Percentiles rank a stretch among this genome's conserved stretches.
Evolutionary conservation across 179 eudicot species (phyloP).

Genomic region (Nepenthes alata): DNA sequence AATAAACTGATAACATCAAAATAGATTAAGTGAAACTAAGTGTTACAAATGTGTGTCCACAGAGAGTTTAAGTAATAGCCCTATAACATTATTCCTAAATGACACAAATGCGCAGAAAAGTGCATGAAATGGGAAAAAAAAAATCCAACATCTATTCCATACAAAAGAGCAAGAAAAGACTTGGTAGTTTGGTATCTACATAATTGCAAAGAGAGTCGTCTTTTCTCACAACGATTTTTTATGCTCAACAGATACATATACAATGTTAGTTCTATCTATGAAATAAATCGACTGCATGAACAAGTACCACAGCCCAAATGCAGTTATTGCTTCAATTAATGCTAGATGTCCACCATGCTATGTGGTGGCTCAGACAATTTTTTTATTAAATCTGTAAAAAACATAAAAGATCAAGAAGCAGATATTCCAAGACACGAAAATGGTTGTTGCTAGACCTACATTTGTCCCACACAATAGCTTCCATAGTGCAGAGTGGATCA

Average conservation of each 20-base stretch:
- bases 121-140: too few species aligned
- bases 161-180: too few species aligned
- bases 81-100: too few species aligned
- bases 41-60: too few species aligned
- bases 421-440: background rate
- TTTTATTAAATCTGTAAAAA: constrained; percentile 55
- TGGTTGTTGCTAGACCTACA: constrained; percentile 42
- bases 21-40: too few species aligned
- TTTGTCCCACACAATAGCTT: constrained; percentile 98
- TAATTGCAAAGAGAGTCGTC: too few species aligned
- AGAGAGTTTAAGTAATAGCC: too few species aligned
- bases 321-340: constrained; percentile 78
- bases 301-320: constrained; percentile 60
- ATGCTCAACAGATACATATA: background rate
- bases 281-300: background rate
- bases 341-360: constrained; percentile 93
- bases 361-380: constrained; percentile 69
- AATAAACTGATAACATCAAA: too few species aligned
- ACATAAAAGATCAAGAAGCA: constrained; percentile 8
- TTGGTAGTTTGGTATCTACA: too few species aligned
- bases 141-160: too few species aligned
- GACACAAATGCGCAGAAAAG: too few species aligned
- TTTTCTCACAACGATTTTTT: background rate
- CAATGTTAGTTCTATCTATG: background rate
- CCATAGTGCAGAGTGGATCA: constrained; percentile 85